Evolutionary conservation across 1,139 yeast species (phyloP).

Genomic region (Taphrina betulina): DNA sequence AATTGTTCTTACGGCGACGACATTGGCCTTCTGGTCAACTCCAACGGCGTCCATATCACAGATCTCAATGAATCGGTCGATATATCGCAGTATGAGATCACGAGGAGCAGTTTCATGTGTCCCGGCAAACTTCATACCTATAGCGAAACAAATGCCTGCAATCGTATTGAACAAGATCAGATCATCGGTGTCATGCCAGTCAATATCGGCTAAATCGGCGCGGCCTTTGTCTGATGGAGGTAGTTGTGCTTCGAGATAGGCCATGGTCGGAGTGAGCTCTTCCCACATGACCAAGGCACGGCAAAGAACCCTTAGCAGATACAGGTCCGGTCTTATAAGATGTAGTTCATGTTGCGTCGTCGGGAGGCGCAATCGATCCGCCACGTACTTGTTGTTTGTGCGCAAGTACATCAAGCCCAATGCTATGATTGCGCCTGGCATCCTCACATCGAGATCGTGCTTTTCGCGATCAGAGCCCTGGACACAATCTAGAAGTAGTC

Average conservation of each 20-base stretch:
- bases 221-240: conserved; percentile 31
- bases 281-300: conserved; percentile 79
- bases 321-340: conserved; percentile 76
- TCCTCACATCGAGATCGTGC: conserved; percentile 65
- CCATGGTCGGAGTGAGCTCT: conserved; percentile 51
- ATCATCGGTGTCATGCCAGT: conserved; percentile 58
- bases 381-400: conserved; percentile 61
- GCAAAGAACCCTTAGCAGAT: conserved; percentile 67
- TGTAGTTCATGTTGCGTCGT: conserved; percentile 60
- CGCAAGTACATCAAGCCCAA: conserved; percentile 70
- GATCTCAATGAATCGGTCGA: conserved; percentile 63
- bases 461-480: conserved; percentile 58
- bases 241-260: conserved; percentile 57
- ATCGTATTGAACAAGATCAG: conserved; percentile 64
- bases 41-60: conserved; percentile 51
- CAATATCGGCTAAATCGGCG: conserved; percentile 39
- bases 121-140: conserved; percentile 78
- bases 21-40: conserved; percentile 63
- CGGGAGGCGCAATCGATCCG: conserved; percentile 65
- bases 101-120: conserved; percentile 59
- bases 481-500: conserved; percentile 58
- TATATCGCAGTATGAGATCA: conserved; percentile 57
- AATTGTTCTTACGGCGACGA: conserved; percentile 57
- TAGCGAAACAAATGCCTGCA: conserved; percentile 72
- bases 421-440: conserved; percentile 79